phyloP scores from a whole-genome alignment of 2,329 filamentous ascomycete species.

The Coleophoma eucalyptorum region DNA sequence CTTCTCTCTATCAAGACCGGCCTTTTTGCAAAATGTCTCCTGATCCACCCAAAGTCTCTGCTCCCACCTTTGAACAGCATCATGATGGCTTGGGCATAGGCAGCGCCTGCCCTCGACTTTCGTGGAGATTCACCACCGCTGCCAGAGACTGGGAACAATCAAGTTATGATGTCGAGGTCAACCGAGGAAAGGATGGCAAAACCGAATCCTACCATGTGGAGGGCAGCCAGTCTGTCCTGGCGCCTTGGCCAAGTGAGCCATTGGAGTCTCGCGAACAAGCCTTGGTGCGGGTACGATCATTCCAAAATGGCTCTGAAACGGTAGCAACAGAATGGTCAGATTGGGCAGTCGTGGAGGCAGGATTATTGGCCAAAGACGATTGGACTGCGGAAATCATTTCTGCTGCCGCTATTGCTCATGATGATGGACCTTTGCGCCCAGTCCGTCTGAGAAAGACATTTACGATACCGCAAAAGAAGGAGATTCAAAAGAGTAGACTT shows the following conservation, averaged over 20 bases:
- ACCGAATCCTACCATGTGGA: background rate
- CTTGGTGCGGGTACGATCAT: background rate
- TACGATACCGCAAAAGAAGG: conserved; percentile 1
- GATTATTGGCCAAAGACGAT: background rate
- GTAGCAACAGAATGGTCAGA: background rate
- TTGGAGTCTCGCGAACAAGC: background rate
- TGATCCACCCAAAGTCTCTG: background rate
- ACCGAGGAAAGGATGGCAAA: background rate
- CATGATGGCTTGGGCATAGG: conserved; percentile 1
- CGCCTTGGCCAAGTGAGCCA: conserved; percentile 1
- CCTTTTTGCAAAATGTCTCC: too few species aligned
- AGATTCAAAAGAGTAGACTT: conserved; percentile 17
- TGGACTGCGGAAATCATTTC: conserved; percentile 7
- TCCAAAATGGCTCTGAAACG: background rate
- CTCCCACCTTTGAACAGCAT: conserved; percentile 1
- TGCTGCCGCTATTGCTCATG: background rate
- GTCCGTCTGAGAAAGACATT: conserved; percentile 28
- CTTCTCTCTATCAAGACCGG: background rate
- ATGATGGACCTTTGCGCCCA: conserved; percentile 21
- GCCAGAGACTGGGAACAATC: background rate
- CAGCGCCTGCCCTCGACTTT: background rate
- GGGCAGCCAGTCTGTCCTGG: background rate
- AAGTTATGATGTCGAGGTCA: background rate
- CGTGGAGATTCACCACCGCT: background rate
- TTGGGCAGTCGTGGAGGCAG: background rate